Evolutionary conservation across 1,284 basidiomycete genomes (phyloP).

Genomic region (Malassezia cuniculi): DNA sequence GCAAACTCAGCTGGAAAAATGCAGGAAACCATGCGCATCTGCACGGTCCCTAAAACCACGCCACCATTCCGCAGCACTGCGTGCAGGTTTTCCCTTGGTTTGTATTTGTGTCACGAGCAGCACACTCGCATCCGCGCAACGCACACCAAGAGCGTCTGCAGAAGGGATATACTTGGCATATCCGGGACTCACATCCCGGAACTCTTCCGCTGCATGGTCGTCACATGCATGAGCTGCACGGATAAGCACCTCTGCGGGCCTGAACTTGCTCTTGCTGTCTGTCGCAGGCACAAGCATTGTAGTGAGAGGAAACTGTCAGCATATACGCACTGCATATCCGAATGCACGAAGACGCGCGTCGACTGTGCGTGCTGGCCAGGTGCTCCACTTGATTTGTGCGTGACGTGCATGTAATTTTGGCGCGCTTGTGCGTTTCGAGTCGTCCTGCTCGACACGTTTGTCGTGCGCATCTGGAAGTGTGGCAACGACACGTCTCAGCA

Average conservation of each 20-base stretch:
- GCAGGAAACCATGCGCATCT: constrained; percentile 8
- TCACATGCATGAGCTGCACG: neutral
- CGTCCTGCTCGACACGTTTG: constrained; percentile 24
- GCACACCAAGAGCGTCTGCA: no score
- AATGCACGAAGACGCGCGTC: constrained; percentile 27
- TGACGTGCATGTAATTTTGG: constrained; percentile 22
- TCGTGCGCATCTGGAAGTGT: constrained; percentile 53
- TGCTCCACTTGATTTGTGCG: constrained; percentile 19
- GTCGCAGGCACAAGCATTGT: constrained; percentile 15
- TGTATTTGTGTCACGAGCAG: constrained; percentile 15
- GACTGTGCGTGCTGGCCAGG: constrained; percentile 19
- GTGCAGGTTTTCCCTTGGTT: constrained; percentile 17
- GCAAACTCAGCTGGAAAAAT: no score
- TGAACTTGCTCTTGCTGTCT: neutral
- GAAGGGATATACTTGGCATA: no score
- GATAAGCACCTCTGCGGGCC: neutral
- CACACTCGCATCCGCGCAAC: no score
- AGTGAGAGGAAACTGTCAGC: constrained; percentile 12
- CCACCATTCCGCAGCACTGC: constrained; percentile 20
- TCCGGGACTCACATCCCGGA: no score
- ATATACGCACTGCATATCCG: constrained; percentile 16
- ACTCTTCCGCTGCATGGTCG: no score
- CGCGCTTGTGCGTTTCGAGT: constrained; percentile 15
- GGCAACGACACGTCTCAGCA: constrained; percentile 60
- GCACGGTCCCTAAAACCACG: constrained; percentile 24